Evolutionary conservation across 192 early-diverging fungal genomes (phyloP).

Genomic region (Dimargaris xerosporica): DNA sequence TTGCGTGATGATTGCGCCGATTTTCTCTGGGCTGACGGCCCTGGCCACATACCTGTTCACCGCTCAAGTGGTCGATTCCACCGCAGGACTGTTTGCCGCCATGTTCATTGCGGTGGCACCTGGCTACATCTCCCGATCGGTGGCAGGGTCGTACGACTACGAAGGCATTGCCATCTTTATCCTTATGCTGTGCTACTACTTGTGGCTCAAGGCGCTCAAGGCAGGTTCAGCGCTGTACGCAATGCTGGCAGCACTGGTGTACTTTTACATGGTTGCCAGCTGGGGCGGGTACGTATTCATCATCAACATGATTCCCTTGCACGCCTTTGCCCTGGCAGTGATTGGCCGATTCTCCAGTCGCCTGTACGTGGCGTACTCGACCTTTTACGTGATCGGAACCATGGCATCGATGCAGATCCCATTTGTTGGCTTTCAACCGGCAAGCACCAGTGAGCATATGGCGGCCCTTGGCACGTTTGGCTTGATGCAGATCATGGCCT

Average conservation of each 20-base stretch:
- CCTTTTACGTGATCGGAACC: slow-evolving; percentile 95
- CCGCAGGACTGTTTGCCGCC: slow-evolving; percentile 91
- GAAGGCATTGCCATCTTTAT: slow-evolving; percentile 99
- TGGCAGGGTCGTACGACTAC: slow-evolving; percentile 99
- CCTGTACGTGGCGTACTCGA: slow-evolving; percentile 92
- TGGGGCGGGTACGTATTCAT: slow-evolving; percentile 99
- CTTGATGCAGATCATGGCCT: slow-evolving; percentile 86
- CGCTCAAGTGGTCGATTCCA: slow-evolving; percentile 74
- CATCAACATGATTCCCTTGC: slow-evolving; percentile 95
- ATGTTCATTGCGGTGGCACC: slow-evolving; percentile 97
- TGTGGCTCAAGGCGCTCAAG: slow-evolving; percentile 96
- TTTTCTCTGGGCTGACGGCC: slow-evolving; percentile 94
- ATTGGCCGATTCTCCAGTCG: slow-evolving; percentile 94
- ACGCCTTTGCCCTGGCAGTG: slow-evolving; percentile 79
- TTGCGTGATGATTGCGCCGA: slow-evolving; percentile 93
- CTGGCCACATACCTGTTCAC: slow-evolving; percentile 89
- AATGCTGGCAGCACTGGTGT: slow-evolving; percentile 73
- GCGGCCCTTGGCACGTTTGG: slow-evolving; percentile 96
- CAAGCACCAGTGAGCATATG: slow-evolving; percentile 97
- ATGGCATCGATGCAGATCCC: slow-evolving; percentile 97
- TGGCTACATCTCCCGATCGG: slow-evolving; percentile 99
- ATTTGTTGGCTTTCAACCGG: slow-evolving; percentile 99
- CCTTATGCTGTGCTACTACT: slow-evolving; percentile 92
- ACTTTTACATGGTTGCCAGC: slow-evolving; percentile 99
- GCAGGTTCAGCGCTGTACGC: slow-evolving; percentile 86